phyloP scores from a whole-genome alignment of 2,329 filamentous ascomycete species.

The Dactylonectria macrodidyma region DNA sequence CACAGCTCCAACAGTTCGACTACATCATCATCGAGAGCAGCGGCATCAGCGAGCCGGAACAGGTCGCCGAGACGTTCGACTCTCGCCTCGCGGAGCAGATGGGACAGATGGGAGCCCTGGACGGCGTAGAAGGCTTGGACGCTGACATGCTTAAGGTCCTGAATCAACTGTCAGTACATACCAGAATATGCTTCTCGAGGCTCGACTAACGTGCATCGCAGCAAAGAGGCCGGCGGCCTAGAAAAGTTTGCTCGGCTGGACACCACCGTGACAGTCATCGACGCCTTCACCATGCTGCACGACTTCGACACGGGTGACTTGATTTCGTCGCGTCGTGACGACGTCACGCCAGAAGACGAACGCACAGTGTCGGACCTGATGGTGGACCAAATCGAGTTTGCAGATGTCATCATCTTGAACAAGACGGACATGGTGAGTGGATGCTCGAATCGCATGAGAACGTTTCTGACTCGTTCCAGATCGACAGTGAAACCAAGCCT shows the following conservation, averaged over 20 bases:
- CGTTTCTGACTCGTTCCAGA: constrained; percentile 41
- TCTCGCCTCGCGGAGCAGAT: constrained; percentile 66
- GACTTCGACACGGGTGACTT: constrained; percentile 81
- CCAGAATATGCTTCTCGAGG: accelerated
- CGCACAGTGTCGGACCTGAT: constrained; percentile 82
- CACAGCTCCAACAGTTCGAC: constrained; percentile 75
- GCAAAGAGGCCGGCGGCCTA: constrained; percentile 72
- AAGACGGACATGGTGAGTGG: constrained; percentile 74
- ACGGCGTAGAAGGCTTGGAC: constrained; percentile 51
- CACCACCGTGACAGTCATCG: constrained; percentile 80
- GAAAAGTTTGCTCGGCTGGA: constrained; percentile 77
- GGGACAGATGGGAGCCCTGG: constrained; percentile 51
- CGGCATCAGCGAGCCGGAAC: constrained; percentile 80
- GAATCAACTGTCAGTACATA: constrained; percentile 52
- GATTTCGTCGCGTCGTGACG: constrained; percentile 73
- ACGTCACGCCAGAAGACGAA: constrained; percentile 77
- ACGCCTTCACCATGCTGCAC: constrained; percentile 80
- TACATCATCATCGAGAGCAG: constrained; percentile 82
- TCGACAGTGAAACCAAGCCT: constrained; percentile 57
- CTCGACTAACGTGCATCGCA: constrained; percentile 31
- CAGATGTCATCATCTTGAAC: constrained; percentile 80
- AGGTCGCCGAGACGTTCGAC: constrained; percentile 82
- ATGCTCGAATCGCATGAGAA: neutral
- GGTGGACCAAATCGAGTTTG: constrained; percentile 85
- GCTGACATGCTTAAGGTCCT: constrained; percentile 54